Base-by-base conservation (phyloP, 371 early-diverging fungal genomes). In the Syncephalastrum monosporum region DNA sequence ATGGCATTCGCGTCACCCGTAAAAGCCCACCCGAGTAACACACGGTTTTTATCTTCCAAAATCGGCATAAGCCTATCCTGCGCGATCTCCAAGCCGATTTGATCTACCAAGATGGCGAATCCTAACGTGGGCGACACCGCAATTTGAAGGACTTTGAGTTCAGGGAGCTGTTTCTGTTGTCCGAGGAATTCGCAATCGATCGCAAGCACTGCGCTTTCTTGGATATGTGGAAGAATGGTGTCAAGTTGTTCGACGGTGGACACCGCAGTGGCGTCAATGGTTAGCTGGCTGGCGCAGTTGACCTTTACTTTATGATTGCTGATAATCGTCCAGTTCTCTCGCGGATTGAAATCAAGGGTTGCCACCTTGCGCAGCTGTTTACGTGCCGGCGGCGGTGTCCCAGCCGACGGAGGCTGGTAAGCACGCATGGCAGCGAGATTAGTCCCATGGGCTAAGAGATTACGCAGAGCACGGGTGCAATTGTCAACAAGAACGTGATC, bases 171-270 rank as follows among this genome's bases (percentile, higher is more conserved):
- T 1, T 67, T 71, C 43, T 76, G 74, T 3, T 56, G 3, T 0
- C 64, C 63, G 17, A 71, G 42, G 15, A 79, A 74, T 47, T 79
- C 79, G 52, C 79, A 79, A 44, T 79, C 79, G 5, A 79, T 17
- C 3, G 72, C 64, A 25, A 71, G 51, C 24, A 43, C 62, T 0
- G 43, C 3, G 8, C 56, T 53, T 1, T 53, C 7, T 1, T 44
- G 17, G 8, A 75, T 59, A 3, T 57, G 52, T 2, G 62, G 50
- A 0, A 70, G 38, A 0, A 68, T 63, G 1, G 45, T 50, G 4
- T 72, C 69, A 0, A 79, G 47, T 3, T 65, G 55, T 27, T 60
- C 53, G 24, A 43, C 60, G 0, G 65, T 74, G 0, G 38, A 33
- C 38, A 33, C 38, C 5, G 67, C 64, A 0, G 76, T 65, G 10